These are phyloP conservation scores for Neofusicoccum laricinum DNA, from an alignment of 2,329 filamentous ascomycete genomes.

Conservation along the genomic window DNA sequence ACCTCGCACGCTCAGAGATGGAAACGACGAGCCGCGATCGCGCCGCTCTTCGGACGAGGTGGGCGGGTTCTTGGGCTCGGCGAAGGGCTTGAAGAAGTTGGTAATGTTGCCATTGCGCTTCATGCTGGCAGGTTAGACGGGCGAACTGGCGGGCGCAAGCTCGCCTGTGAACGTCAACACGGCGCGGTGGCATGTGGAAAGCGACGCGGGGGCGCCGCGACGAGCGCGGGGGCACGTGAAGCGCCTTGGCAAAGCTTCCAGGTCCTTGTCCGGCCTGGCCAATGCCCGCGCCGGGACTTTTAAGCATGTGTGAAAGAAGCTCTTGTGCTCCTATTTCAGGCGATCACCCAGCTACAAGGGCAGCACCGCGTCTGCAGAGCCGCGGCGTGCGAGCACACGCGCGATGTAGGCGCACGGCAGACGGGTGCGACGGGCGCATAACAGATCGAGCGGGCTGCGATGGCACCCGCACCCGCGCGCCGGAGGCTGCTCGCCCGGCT, in stretches of 20 bases:
- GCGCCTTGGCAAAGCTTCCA: neutral
- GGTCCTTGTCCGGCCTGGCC: too few species aligned
- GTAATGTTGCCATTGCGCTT: constrained; percentile 35
- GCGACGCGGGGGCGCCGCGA: neutral
- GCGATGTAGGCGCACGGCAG: neutral
- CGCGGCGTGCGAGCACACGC: neutral
- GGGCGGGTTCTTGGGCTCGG: constrained; percentile 27
- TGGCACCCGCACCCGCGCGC: neutral
- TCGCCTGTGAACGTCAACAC: neutral
- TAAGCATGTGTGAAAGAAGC: neutral
- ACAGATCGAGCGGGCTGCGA: neutral
- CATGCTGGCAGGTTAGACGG: neutral
- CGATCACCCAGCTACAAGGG: neutral
- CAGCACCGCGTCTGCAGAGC: neutral
- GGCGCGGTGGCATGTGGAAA: neutral
- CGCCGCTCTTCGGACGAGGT: neutral
- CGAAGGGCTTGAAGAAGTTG: constrained; percentile 46
- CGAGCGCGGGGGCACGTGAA: neutral
- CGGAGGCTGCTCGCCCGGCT: neutral
- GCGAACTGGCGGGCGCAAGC: neutral
- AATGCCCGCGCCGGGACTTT: too few species aligned
- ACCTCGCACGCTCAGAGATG: neutral
- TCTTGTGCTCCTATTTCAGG: neutral
- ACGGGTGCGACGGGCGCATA: neutral
- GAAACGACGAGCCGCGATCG: constrained; percentile 1